Evolutionary conservation across 805 yeast species (phyloP), one percentile per base, ranked within the genome.

Genomic region (Starmera dryadoides): DNA sequence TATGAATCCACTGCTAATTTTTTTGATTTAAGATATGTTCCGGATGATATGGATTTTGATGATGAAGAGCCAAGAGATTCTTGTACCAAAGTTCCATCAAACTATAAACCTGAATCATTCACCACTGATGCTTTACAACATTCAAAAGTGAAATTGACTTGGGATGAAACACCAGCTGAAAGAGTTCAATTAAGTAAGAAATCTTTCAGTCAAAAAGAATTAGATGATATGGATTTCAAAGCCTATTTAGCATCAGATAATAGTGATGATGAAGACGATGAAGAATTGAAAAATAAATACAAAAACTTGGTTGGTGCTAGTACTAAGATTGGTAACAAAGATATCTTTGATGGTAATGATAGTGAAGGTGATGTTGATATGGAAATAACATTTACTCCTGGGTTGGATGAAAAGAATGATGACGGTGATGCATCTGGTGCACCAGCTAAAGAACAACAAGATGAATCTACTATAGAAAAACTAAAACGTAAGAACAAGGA

Each of bases 131-230:
- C 98, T 0, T 69, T 93, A 43, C 96, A 93, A 58, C 96, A 88
- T 56, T 89, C 98, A 14, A 93, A 89, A 54, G 98, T 93, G 36
- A 89, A 86, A 59, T 70, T 93, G 48, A 89, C 98, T 0, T 93
- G 98, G 98, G 98, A 93, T 61, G 98, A 91, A 64, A 94, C 98
- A 0, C 98, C 98, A 6, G 81, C 79, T 42, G 97, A 88, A 53
- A 76, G 98, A 54, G 60, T 77, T 15, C 77, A 82, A 42, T 59
- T 89, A 39, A 75, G 96, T 1, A 73, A 83, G 14, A 80, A 82
- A 49, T 86, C 88, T 6, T 91, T 93, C 59, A 78, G 87, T 36
- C 93, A 85, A 57, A 80, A 84, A 56, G 98, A 93, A 58, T 69
- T 87, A 35, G 93, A 83, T 50, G 91, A 83, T 37, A 82, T 81